Percentiles rank a stretch among this genome's conserved stretches.
Conservation (phyloP, 768 basidiomycete genomes). For the Tulasnella sp. region DNA sequence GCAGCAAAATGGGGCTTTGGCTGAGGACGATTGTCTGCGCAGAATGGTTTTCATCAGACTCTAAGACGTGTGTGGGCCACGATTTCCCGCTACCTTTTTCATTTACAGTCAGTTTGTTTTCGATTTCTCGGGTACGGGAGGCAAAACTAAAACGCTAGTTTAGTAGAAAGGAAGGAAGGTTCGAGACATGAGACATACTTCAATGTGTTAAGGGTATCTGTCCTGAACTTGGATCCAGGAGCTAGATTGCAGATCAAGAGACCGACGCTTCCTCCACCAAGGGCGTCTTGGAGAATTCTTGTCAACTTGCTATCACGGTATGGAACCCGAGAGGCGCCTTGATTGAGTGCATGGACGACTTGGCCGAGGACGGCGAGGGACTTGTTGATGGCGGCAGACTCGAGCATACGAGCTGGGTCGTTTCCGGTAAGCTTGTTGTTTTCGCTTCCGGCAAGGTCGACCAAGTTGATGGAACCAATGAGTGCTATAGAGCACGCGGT, state of each 20-base stretch:
- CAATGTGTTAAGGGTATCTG: conserved; percentile 88
- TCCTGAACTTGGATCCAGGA: conserved; percentile 73
- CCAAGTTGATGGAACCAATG: conserved; percentile 76
- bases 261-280: conserved; percentile 76
- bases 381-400: conserved; percentile 87
- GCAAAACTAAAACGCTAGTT: conserved; percentile 55
- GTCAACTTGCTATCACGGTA: conserved; percentile 90
- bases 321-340: conserved; percentile 61
- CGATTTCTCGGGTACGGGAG: conserved; percentile 77
- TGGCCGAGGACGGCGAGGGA: conserved; percentile 82
- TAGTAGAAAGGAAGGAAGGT: not conserved
- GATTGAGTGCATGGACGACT: conserved; percentile 75
- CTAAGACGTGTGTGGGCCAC: not conserved
- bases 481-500: conserved; percentile 45
- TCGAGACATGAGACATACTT: conserved; percentile 51
- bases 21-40: conserved; percentile 54
- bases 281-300: conserved; percentile 82
- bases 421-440: conserved; percentile 90
- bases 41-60: too few species aligned
- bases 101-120: conserved; percentile 76
- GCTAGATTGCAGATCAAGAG: conserved; percentile 84
- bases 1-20: conserved; percentile 67
- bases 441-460: conserved; percentile 87
- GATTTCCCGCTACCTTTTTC: conserved; percentile 55
- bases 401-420: conserved; percentile 79